Conservation (phyloP, 1,139 yeast species). For the Lodderomyces parapsilosis region DNA sequence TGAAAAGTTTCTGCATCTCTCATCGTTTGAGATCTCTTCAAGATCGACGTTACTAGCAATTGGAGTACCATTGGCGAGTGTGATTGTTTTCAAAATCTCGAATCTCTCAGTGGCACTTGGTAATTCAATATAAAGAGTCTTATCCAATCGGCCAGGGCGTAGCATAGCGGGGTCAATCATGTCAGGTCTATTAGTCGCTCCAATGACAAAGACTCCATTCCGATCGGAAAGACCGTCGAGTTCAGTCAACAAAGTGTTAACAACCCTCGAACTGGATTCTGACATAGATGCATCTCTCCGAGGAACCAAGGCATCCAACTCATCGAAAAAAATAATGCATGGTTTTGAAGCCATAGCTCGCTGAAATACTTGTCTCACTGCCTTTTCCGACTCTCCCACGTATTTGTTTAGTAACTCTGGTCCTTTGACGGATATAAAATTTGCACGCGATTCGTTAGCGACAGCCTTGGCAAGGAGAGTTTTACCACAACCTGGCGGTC, state of each 20-base stretch:
- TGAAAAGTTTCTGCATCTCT: conserved; percentile 81
- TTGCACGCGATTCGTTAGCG: conserved; percentile 94
- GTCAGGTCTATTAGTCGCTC: conserved; percentile 97
- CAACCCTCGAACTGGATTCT: conserved; percentile 92
- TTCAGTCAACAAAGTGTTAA: conserved; percentile 89
- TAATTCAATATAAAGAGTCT: conserved; percentile 85
- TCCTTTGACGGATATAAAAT: conserved; percentile 91
- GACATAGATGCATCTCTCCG: conserved; percentile 84
- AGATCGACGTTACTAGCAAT: conserved; percentile 64
- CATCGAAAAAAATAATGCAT: conserved; percentile 94
- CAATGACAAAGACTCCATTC: conserved; percentile 89
- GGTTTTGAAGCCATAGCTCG: conserved; percentile 95
- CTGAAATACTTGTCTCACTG: conserved; percentile 91
- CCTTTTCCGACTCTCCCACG: conserved; percentile 95
- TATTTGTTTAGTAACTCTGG: conserved; percentile 92
- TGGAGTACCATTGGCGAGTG: conserved; percentile 74
- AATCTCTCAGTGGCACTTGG: conserved; percentile 76
- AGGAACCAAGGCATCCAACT: conserved; percentile 93
- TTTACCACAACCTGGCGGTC: conserved; percentile 99
- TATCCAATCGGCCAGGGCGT: conserved; percentile 94
- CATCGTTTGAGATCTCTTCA: conserved; percentile 62
- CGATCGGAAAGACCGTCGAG: conserved; percentile 92
- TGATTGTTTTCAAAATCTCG: conserved; percentile 79
- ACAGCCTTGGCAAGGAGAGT: conserved; percentile 95
- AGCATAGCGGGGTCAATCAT: conserved; percentile 99